Percentiles rank a stretch among this genome's conserved stretches.
phyloP scores from a whole-genome alignment of 2,329 filamentous ascomycete species.

The Talaromyces sp. region DNA sequence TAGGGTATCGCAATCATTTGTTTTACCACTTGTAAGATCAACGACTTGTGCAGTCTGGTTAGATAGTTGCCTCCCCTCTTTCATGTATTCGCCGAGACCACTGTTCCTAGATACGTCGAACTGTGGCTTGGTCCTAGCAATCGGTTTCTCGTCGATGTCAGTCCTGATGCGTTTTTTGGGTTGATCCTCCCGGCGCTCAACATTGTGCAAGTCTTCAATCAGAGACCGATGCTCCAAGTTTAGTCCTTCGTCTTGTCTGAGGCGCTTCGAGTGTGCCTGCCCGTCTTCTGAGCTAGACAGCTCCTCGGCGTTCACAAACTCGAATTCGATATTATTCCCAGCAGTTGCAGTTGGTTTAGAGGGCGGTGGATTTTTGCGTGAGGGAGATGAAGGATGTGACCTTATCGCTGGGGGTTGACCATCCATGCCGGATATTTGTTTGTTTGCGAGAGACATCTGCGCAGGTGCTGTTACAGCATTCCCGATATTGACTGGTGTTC shows the following conservation, averaged over 20 bases:
- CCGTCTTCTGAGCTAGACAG: slow-evolving; percentile 20
- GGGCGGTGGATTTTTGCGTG: neutral
- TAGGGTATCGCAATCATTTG: neutral
- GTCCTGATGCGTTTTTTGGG: slow-evolving; percentile 65
- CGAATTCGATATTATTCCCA: slow-evolving; percentile 19
- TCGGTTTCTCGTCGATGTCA: slow-evolving; percentile 40
- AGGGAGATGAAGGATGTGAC: neutral
- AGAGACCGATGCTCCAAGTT: slow-evolving; percentile 27
- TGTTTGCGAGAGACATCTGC: neutral
- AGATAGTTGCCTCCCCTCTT: slow-evolving; percentile 50
- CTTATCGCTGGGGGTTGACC: neutral
- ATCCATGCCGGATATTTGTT: neutral
- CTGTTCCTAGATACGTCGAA: slow-evolving; percentile 50
- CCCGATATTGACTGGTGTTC: neutral
- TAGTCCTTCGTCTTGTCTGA: slow-evolving; percentile 15
- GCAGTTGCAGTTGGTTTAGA: neutral
- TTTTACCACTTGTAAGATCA: slow-evolving; percentile 39
- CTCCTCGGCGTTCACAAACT: slow-evolving; percentile 24
- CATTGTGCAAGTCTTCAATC: slow-evolving; percentile 72
- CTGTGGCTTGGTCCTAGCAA: slow-evolving; percentile 38
- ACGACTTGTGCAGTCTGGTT: slow-evolving; percentile 44
- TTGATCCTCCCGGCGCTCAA: slow-evolving; percentile 60
- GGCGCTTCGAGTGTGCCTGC: slow-evolving; percentile 21
- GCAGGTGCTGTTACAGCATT: neutral
- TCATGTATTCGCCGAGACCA: slow-evolving; percentile 62